Conservation (phyloP, 495 filamentous ascomycete genomes). For the Hamigera avellanea region DNA sequence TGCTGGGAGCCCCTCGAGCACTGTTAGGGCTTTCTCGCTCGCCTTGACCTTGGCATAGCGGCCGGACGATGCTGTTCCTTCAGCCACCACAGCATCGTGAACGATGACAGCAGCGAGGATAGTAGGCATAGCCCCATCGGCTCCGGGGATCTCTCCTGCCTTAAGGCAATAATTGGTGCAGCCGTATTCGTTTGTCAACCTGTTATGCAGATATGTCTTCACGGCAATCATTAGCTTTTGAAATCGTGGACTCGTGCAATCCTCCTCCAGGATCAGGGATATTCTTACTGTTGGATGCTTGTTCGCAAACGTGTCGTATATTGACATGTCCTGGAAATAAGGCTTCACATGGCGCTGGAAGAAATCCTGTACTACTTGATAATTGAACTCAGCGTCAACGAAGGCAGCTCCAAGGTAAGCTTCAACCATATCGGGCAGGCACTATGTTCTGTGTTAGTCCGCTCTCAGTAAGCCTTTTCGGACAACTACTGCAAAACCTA, state of each 20-base stretch:
- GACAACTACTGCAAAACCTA: constrained; percentile 7
- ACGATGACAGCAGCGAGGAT: constrained; percentile 68
- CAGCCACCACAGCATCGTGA: constrained; percentile 55
- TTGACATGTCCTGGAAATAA: constrained; percentile 78
- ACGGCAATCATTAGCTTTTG: background rate
- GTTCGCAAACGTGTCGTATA: constrained; percentile 83
- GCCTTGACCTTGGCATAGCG: constrained; percentile 66
- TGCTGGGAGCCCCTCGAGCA: constrained; percentile 43
- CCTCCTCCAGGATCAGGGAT: too few relatives aligned
- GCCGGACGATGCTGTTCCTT: constrained; percentile 47
- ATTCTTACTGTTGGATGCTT: constrained; percentile 62
- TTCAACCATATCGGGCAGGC: constrained; percentile 80
- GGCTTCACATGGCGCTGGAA: constrained; percentile 59
- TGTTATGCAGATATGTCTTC: constrained; percentile 42
- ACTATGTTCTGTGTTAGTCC: constrained; percentile 27
- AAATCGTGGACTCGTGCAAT: background rate
- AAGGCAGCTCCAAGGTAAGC: constrained; percentile 85
- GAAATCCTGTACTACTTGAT: constrained; percentile 58
- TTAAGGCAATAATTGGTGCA: constrained; percentile 47
- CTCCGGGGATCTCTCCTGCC: constrained; percentile 32
- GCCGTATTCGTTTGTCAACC: constrained; percentile 36
- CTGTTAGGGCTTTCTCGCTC: constrained; percentile 50
- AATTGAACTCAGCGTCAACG: constrained; percentile 81
- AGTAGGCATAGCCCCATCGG: constrained; percentile 31
- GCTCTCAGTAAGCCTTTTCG: too few relatives aligned